phyloP scores from a whole-genome alignment of 2,329 filamentous ascomycete species.

The Colletotrichum chrysophilum region DNA sequence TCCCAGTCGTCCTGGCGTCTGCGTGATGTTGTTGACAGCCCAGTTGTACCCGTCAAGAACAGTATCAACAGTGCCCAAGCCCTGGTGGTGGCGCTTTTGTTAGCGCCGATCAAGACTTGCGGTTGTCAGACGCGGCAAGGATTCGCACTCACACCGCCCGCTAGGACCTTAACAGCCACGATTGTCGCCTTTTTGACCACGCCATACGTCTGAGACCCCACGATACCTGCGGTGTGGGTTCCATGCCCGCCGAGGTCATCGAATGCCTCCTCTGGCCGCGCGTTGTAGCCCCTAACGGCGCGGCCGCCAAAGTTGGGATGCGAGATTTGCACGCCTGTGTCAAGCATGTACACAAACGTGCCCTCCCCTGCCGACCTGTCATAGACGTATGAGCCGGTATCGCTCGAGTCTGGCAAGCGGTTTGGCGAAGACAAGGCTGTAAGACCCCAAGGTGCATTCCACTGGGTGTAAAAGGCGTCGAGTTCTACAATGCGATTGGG shows the following conservation, averaged over 20 bases:
- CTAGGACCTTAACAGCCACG: conserved; percentile 49
- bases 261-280: conserved; percentile 30
- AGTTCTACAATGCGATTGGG: conserved; percentile 30
- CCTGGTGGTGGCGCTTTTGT: conserved; percentile 32
- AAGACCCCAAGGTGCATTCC: conserved; percentile 47
- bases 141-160: conserved; percentile 21
- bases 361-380: conserved; percentile 38
- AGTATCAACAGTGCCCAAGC: conserved; percentile 9
- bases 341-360: conserved; percentile 45
- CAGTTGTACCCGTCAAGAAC: conserved; percentile 38
- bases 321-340: conserved; percentile 39
- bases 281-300: conserved; percentile 21
- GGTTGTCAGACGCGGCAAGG: neutral
- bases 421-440: conserved; percentile 43
- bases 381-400: conserved; percentile 33
- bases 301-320: conserved; percentile 38
- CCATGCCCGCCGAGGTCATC: conserved; percentile 47
- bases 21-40: conserved; percentile 38
- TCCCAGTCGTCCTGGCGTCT: conserved; percentile 26
- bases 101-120: neutral
- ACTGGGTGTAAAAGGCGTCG: conserved; percentile 34
- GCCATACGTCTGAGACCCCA: conserved; percentile 38
- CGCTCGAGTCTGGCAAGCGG: conserved; percentile 4
- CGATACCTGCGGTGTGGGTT: conserved; percentile 43
- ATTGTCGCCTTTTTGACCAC: conserved; percentile 49